Base-by-base conservation (phyloP, 2,329 filamentous ascomycete species). In the Colletotrichum sp. region DNA sequence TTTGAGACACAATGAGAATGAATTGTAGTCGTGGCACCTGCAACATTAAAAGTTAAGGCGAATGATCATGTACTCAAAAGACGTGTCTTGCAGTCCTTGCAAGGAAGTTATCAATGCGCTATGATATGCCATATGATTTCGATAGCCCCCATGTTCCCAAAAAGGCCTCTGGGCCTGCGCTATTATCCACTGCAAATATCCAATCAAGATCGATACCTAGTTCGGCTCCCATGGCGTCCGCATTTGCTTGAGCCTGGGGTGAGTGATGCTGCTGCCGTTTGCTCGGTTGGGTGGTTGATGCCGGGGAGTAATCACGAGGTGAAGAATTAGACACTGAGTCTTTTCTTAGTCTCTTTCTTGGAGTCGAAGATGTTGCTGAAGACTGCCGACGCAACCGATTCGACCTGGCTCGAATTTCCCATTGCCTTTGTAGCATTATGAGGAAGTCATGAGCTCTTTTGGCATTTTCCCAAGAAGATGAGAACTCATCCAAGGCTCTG, bases 371-470 rank as follows among this genome's bases (percentile, higher is more conserved):
- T 6, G 62, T 28, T n/a, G 34, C 36, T 28, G 34, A 26, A 24
- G 62, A 65, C 21, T 65, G 62, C 10, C 62, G 36, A 28, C 62
- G 62, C 14, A 28, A 7, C 8, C 62, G 34, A 28, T 28, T 38
- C 5, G 65, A 58, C 21, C 52, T 38, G 14, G 65, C 32, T 30
- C 65, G 21, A 9, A 38, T 43, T 26, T 58, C 65, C 65, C 65
- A 68, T 13, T 68, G 52, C 4, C 79, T 68, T 34, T 80, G 79
- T 10, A 80, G 34, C 30, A 79, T n/a, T 4, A 77, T 62, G 4
- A 80, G 76, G 48, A 80, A 79, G 24, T 80, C 78, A 14, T 73
- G 73, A 4, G 78, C 78, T 4, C 77, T 55, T 68, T 79, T 80
- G 2, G 78, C 78, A 43, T 73, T 80, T 56, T 80, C 79, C 79